Conservation (phyloP, 768 basidiomycete species). For the Royoungia palumana region DNA sequence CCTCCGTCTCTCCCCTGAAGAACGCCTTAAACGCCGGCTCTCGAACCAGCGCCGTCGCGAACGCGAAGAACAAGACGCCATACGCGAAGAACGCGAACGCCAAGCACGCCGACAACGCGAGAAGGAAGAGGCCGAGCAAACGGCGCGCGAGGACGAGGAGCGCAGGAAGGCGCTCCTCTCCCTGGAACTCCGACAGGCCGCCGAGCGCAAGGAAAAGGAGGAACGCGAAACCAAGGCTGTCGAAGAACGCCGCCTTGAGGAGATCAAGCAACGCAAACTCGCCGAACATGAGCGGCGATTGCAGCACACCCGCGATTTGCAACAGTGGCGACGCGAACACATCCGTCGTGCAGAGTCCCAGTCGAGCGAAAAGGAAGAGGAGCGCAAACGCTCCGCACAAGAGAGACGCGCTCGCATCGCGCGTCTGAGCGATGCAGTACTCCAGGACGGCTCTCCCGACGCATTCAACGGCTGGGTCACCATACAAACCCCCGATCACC, state of each 20-base stretch:
- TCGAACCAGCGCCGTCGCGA: constrained; percentile 23
- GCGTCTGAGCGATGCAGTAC: constrained; percentile 45
- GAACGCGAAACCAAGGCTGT: constrained; percentile 39
- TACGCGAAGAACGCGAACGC: constrained; percentile 43
- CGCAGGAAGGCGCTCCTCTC: constrained; percentile 42
- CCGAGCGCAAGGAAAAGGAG: constrained; percentile 36
- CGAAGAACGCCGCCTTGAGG: constrained; percentile 43
- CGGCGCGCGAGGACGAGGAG: constrained; percentile 41
- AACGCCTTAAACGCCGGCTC: constrained; percentile 21
- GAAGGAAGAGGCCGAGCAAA: constrained; percentile 17
- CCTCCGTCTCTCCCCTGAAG: constrained; percentile 23
- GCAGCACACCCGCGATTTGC: constrained; percentile 49
- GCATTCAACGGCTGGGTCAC: constrained; percentile 59
- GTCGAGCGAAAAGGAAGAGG: constrained; percentile 43
- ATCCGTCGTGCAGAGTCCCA: constrained; percentile 43
- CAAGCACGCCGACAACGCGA: constrained; percentile 31
- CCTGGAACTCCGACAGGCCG: constrained; percentile 38
- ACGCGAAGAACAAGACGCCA: constrained; percentile 41
- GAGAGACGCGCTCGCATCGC: constrained; percentile 39
- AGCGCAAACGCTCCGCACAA: constrained; percentile 38
- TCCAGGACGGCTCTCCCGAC: constrained; percentile 35
- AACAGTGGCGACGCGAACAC: constrained; percentile 52
- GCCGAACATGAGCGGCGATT: constrained; percentile 45
- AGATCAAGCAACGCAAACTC: constrained; percentile 48
- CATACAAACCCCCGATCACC: constrained; percentile 49